These are phyloP conservation scores for Rhododendron williamsianum DNA, from an alignment of 148 eudicot genomes.

Conservation along the genomic window DNA sequence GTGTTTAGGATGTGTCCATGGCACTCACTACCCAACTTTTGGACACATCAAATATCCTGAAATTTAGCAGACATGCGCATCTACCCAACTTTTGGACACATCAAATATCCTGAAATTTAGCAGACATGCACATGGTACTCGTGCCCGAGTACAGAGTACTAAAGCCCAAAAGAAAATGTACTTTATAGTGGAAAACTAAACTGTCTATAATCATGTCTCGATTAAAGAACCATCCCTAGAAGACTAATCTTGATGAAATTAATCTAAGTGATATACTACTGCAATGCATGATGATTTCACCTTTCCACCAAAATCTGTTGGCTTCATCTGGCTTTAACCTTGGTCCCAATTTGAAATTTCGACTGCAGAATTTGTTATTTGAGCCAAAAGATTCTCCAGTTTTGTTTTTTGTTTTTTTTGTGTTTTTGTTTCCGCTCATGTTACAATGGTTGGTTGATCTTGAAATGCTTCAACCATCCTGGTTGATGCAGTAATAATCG, in stretches of 20 bases:
- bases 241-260: not conserved
- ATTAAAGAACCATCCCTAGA: not conserved
- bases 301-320: not conserved
- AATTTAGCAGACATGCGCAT: not conserved
- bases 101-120: not conserved
- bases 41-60: not conserved
- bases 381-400: not conserved
- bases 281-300: not conserved
- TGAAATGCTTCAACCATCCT: conserved; percentile 2
- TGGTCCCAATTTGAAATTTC: not conserved
- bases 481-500: not conserved
- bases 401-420: not conserved
- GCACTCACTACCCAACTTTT: not conserved
- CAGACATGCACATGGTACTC: not conserved
- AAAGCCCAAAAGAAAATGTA: not conserved
- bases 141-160: not conserved
- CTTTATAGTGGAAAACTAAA: not conserved
- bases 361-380: not conserved
- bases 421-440: not conserved
- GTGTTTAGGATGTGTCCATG: not conserved
- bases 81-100: not conserved
- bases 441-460: not conserved
- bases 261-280: not conserved
- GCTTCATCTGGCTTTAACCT: not conserved
- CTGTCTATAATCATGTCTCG: not conserved